Evolutionary conservation across 345 rosid genomes (phyloP).

Genomic region (Excoecaria cochinchinensis): DNA sequence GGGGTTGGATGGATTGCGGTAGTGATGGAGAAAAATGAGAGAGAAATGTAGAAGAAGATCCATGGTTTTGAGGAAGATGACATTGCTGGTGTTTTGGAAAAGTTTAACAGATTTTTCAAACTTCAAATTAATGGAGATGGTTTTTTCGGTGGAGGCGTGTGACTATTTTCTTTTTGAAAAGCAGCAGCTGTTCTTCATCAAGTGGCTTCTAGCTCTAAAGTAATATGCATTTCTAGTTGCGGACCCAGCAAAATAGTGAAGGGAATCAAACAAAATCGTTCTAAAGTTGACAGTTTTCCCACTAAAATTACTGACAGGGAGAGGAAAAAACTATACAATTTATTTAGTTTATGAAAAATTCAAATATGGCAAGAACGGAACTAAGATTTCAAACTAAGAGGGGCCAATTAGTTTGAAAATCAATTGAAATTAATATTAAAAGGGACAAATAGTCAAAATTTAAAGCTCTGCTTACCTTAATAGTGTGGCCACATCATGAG

Average conservation of each 20-base stretch:
- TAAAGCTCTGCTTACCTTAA: too few relatives aligned
- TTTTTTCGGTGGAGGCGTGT: slow-evolving; percentile 20
- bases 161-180: slow-evolving; percentile 38
- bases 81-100: slow-evolving; percentile 34
- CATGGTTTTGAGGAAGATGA: slow-evolving; percentile 23
- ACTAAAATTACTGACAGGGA: too few relatives aligned
- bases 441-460: too few relatives aligned
- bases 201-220: slow-evolving; percentile 45
- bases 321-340: too few relatives aligned
- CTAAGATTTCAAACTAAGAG: too few relatives aligned
- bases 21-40: slow-evolving; percentile 21
- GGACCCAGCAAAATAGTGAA: background rate
- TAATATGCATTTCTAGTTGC: slow-evolving; percentile 14
- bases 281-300: too few relatives aligned
- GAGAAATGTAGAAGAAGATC: slow-evolving; percentile 29
- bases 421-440: too few relatives aligned
- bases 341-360: too few relatives aligned
- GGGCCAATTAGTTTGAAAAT: too few relatives aligned
- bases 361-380: too few relatives aligned
- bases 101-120: background rate
- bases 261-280: too few relatives aligned
- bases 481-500: too few relatives aligned
- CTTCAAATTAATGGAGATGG: slow-evolving; percentile 31
- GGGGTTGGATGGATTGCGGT: slow-evolving; percentile 29
- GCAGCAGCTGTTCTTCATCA: slow-evolving; percentile 28